Base-by-base conservation (phyloP, 2,329 filamentous ascomycete species). In the Penicillium sp. region DNA sequence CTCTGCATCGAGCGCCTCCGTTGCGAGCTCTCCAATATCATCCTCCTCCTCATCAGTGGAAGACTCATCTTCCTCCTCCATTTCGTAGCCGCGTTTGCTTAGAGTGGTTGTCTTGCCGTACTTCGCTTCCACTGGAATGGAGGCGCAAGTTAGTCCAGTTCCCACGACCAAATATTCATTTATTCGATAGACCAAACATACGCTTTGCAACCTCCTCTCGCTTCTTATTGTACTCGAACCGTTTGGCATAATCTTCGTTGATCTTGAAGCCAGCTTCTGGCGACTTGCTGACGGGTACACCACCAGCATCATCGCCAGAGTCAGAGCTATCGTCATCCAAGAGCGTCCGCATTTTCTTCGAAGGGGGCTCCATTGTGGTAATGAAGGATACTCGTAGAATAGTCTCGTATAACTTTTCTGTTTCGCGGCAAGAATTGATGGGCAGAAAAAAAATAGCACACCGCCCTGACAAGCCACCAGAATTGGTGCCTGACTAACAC, bases 161-260 rank as follows among this genome's bases (percentile, higher is more conserved):
- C 19, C n/a, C 27, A 7, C n/a, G 21, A 29, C 4, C 3, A 35
- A 41, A 5, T 47, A 31, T 22, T 11, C 19, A 11, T 14, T 2
- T 4, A 10, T n/a, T 39, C n/a, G 2, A 2, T 19, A n/a, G n/a
- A 37, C 7, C 31, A 56, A 19, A 65, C 70, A 60, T 73, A 75
- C 72, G 63, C 59, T 71, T 70, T 76, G 92, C 88, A 62, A 86
- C 79, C 73, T 99, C 95, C 71, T 96, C 93, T 56, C 93, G 86
- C 79, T 96, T 96, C 80, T 98, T 97, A 79, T 99, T 99, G 78
- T 98, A 84, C 75, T 99, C 95, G 68, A 96, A 98, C 41, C 91
- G 84, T 65, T 85, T 86, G 44, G 95, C 95, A 74, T 88, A 99
- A 52, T 96, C 91, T 72, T 92, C 82, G 75, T 99, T 98, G 75